Conservation (phyloP, 2,329 filamentous ascomycete genomes). For the Hymenoscyphus occultus region DNA sequence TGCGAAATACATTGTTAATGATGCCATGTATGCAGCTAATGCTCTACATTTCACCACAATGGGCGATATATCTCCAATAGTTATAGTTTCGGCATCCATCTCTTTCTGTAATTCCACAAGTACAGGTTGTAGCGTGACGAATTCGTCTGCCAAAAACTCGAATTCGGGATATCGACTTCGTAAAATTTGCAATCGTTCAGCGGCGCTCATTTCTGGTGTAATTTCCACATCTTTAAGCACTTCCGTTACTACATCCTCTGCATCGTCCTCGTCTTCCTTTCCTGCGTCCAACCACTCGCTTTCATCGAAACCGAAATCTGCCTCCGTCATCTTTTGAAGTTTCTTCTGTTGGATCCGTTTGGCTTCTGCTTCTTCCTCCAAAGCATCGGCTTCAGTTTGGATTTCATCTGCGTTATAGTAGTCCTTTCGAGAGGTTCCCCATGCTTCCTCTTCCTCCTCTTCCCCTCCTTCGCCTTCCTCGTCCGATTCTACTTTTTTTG, state of each 20-base stretch:
- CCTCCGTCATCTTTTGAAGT: conserved; percentile 80
- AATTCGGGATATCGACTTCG: conserved; percentile 88
- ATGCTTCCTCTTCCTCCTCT: conserved; percentile 64
- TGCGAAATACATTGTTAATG: conserved; percentile 91
- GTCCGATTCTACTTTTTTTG: conserved; percentile 55
- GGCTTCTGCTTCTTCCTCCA: conserved; percentile 91
- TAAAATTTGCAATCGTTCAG: conserved; percentile 73
- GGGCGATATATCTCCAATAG: neutral
- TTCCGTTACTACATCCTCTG: conserved; percentile 69
- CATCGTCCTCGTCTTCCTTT: conserved; percentile 45
- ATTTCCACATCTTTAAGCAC: conserved; percentile 82
- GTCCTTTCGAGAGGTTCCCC: conserved; percentile 84
- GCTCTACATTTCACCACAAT: conserved; percentile 70
- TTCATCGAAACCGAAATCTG: conserved; percentile 92
- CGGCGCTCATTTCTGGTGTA: conserved; percentile 70
- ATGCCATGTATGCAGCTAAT: conserved; percentile 79
- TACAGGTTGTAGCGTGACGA: conserved; percentile 48
- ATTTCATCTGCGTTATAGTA: conserved; percentile 86
- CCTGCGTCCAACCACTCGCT: conserved; percentile 72
- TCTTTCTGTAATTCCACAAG: conserved; percentile 57
- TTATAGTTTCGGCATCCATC: conserved; percentile 43
- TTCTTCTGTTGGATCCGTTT: conserved; percentile 88
- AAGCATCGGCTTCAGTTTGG: conserved; percentile 64
- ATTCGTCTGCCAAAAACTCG: conserved; percentile 76
- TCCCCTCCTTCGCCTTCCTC: conserved; percentile 55